A percentile compares a stretch with the other conserved stretches of the same genome.
Conservation (phyloP, 164 flowering plant genomes). For the Stephania japonica region DNA sequence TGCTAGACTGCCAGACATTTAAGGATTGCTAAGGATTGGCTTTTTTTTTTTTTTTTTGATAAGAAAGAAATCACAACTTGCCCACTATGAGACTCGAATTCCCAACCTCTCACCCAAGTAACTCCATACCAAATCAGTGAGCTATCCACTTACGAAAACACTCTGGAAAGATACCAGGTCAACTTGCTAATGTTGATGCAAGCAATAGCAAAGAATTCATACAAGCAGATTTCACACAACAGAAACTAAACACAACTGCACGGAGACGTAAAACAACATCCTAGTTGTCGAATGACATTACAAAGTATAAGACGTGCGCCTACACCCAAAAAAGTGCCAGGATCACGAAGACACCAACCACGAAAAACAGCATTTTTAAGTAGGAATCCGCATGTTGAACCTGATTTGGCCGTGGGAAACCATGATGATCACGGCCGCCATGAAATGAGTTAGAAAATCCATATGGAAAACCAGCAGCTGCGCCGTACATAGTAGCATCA, state of each 20-base stretch:
- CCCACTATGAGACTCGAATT: no score
- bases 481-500: constrained; percentile 50
- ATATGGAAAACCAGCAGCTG: constrained; percentile 46
- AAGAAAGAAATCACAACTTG: not conserved
- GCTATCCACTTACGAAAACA: not conserved
- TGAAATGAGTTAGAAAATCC: constrained; percentile 47
- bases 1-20: no score
- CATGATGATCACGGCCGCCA: constrained; percentile 50
- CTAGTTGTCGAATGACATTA: constrained; percentile 1
- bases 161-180: not conserved
- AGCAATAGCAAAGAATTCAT: not conserved
- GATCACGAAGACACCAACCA: constrained; percentile 43
- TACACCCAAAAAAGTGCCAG: constrained; percentile 48
- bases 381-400: constrained; percentile 44
- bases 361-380: constrained; percentile 38
- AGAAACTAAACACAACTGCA: constrained; percentile 2
- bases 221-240: not conserved
- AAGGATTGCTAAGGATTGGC: not conserved
- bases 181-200: not conserved
- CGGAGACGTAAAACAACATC: constrained; percentile 12
- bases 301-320: constrained; percentile 4
- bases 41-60: no score
- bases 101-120: no score
- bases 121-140: no score
- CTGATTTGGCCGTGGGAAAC: constrained; percentile 34